Conservation (phyloP, 805 yeast species). For the Teunomyces cretensis region DNA sequence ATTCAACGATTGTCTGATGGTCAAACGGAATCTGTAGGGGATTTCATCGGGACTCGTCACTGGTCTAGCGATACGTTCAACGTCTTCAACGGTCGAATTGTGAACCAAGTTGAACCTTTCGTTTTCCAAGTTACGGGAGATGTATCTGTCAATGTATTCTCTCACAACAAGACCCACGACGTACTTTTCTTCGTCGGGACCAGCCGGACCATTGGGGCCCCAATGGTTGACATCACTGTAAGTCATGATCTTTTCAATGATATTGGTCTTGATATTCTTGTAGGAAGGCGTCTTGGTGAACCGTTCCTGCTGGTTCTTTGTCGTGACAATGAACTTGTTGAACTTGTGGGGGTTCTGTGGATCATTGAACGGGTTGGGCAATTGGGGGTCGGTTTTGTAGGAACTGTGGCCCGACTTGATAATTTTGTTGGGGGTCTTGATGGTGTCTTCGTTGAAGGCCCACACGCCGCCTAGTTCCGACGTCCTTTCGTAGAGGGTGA, state of each 20-base stretch:
- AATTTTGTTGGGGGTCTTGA: constrained; percentile 18
- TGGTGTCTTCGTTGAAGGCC: constrained; percentile 29
- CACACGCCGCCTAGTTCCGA: constrained; percentile 44
- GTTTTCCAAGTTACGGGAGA: constrained; percentile 18
- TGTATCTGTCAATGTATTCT: constrained; percentile 28
- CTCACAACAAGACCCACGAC: constrained; percentile 27
- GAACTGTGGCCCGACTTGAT: constrained; percentile 20
- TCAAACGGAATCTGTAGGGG: constrained; percentile 25
- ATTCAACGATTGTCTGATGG: constrained; percentile 23
- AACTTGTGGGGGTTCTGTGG: constrained; percentile 2
- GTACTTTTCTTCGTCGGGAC: constrained; percentile 20
- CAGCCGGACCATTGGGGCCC: constrained; percentile 22
- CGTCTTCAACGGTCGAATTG: constrained; percentile 41
- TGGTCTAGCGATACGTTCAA: constrained; percentile 19
- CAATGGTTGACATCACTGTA: constrained; percentile 41
- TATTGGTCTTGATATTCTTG: constrained; percentile 32
- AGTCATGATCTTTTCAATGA: constrained; percentile 47
- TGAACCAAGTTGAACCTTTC: constrained; percentile 22
- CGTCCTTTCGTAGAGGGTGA: constrained; percentile 44
- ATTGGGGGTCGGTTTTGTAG: constrained; percentile 28
- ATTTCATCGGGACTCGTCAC: background rate
- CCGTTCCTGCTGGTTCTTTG: constrained; percentile 22
- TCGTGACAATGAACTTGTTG: constrained; percentile 7
- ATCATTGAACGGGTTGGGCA: constrained; percentile 22
- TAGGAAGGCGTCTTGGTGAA: constrained; percentile 32